These are phyloP conservation scores for Blastocystis sp. DNA, from an alignment of 352 stramenopile species.

Conservation along the genomic window DNA sequence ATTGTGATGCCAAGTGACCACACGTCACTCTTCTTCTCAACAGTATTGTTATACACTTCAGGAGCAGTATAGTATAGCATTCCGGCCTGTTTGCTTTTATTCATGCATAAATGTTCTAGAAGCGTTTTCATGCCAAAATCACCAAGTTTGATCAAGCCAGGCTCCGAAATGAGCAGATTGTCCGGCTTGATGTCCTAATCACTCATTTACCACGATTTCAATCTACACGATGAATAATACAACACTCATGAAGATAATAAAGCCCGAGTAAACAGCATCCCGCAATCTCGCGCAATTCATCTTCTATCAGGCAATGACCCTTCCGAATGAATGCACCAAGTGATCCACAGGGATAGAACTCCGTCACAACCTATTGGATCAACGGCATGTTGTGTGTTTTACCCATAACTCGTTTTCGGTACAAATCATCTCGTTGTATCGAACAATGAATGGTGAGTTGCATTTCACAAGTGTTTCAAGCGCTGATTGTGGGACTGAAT, in stretches of 20 bases:
- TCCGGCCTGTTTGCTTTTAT: slow-evolving; percentile 92
- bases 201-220: slow-evolving; percentile 72
- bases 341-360: slow-evolving; percentile 70
- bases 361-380: slow-evolving; percentile 71
- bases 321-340: slow-evolving; percentile 70
- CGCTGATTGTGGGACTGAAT: slow-evolving; percentile 58
- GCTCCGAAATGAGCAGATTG: slow-evolving; percentile 72
- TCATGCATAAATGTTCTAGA: slow-evolving; percentile 92
- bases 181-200: slow-evolving; percentile 73
- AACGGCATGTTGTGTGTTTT: not conserved
- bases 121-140: slow-evolving; percentile 82
- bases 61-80: not conserved
- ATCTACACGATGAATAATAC: slow-evolving; percentile 68
- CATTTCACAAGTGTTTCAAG: slow-evolving; percentile 71
- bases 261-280: slow-evolving; percentile 15
- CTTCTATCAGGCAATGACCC: too few species aligned
- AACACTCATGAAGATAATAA: slow-evolving; percentile 66
- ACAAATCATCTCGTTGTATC: slow-evolving; percentile 66
- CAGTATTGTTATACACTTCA: not conserved
- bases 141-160: slow-evolving; percentile 71
- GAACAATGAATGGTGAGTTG: slow-evolving; percentile 69
- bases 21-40: slow-evolving; percentile 80
- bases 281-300: slow-evolving; percentile 55
- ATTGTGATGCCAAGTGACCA: slow-evolving; percentile 95
- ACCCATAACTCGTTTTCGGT: slow-evolving; percentile 67